Percentiles rank a stretch among this genome's conserved stretches.
phyloP scores from a whole-genome alignment of 2,329 filamentous ascomycete species.

The Pseudocercospora ulei region DNA sequence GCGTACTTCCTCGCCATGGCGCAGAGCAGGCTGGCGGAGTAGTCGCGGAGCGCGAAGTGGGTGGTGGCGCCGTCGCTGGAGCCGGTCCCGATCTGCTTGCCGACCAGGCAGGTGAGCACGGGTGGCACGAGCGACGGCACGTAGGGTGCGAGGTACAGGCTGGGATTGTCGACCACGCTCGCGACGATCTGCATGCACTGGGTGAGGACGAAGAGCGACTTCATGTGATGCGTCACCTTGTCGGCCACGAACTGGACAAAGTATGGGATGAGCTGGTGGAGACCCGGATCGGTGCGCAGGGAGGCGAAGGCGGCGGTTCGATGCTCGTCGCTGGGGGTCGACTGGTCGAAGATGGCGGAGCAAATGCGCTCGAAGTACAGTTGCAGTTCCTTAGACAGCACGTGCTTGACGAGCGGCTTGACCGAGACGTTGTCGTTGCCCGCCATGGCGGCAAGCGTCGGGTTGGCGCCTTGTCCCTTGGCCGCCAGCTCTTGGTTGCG shows the following conservation, averaged over 20 bases:
- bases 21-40: slow-evolving; percentile 71
- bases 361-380: slow-evolving; percentile 96
- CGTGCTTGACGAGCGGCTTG: slow-evolving; percentile 88
- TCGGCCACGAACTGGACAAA: slow-evolving; percentile 93
- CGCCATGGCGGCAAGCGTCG: slow-evolving; percentile 65
- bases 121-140: slow-evolving; percentile 66
- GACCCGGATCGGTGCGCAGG: slow-evolving; percentile 75
- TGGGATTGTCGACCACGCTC: slow-evolving; percentile 72
- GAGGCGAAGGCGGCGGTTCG: slow-evolving; percentile 77
- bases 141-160: slow-evolving; percentile 64
- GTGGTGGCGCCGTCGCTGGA: slow-evolving; percentile 43
- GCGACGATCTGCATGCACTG: slow-evolving; percentile 88
- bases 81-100: slow-evolving; percentile 60
- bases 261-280: slow-evolving; percentile 93
- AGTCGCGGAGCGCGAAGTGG: slow-evolving; percentile 72
- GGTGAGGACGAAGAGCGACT: slow-evolving; percentile 76
- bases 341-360: slow-evolving; percentile 75
- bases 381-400: slow-evolving; percentile 89
- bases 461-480: slow-evolving; percentile 78
- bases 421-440: slow-evolving; percentile 75
- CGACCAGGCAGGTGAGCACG: slow-evolving; percentile 82
- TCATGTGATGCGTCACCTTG: slow-evolving; percentile 86
- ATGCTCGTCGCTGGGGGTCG: slow-evolving; percentile 74
- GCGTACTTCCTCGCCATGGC: slow-evolving; percentile 73
- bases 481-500: slow-evolving; percentile 75